Base-by-base conservation (phyloP, 1,284 basidiomycete species). In the Ceratorhiza oryzae-sativae region DNA sequence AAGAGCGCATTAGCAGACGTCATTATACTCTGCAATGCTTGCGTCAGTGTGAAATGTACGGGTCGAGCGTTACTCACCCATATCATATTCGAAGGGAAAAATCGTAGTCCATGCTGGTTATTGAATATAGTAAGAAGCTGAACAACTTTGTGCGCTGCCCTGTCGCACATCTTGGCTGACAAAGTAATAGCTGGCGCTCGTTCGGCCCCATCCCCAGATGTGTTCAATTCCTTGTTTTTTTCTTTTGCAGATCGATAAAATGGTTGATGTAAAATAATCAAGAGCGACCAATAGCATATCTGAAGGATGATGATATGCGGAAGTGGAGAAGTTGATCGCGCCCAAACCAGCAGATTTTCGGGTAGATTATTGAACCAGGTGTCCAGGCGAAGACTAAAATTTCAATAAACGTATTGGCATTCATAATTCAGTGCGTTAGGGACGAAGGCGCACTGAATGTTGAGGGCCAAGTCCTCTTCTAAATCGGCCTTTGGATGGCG, bases 231-330 rank as follows among this genome's bases (percentile, higher is more conserved):
- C 9, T 18, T 15, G 2, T 10, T 10, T 2, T n/a, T 78, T 2
- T 81, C 76, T 25, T 83, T 83, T 0, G 86, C n/a, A n/a, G n/a
- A n/a, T n/a, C n/a, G 83, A 77, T 87, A 90, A 80, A 88, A 89
- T 0, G 88, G 88, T 0, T 88, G 83, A 74, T 89, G 88, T 0
- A 91, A 84, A 9, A 90, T 81, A 41, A 90, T 87, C 63, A 85
- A 82, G 4, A 87, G 80, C 87, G 87, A 90, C 80, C 86, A 86
- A 77, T 87, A 88, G 1, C 84, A 83, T 34, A 88, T 79, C 75
- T 90, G 88, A 71, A 89, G 80, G 82, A 87, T 88, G 4, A 90
- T 79, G 34, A 86, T 82, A 71, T 90, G 88, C 0, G 88, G 88
- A 0, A 87, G 83, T 1, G 86, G 83, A 9, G 81, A 83, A 5